Conservation (phyloP, 768 basidiomycete genomes). For the Lactifluus echinatus region DNA sequence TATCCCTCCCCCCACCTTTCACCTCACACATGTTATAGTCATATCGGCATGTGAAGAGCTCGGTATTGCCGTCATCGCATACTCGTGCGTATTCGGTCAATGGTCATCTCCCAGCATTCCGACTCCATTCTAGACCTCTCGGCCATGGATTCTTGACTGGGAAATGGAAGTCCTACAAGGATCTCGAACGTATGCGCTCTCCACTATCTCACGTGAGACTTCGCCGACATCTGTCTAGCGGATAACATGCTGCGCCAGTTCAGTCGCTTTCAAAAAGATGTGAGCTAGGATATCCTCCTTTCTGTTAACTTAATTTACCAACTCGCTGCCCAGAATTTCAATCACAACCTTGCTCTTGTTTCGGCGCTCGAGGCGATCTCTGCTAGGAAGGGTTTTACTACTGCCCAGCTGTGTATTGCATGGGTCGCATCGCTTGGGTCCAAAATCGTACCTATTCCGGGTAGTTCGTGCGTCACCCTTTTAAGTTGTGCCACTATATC, state of each 20-base stretch:
- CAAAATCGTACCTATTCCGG: constrained; percentile 41
- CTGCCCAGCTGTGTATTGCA: constrained; percentile 33
- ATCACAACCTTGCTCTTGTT: constrained; percentile 37
- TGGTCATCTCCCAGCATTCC: neutral
- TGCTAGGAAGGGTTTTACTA: constrained; percentile 33
- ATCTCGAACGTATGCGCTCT: constrained; percentile 22
- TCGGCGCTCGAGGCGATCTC: constrained; percentile 34
- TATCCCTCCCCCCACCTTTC: neutral
- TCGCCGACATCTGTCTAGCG: constrained; percentile 17
- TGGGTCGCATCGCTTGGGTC: constrained; percentile 32
- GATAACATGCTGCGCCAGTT: constrained; percentile 30
- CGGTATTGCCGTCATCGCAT: constrained; percentile 48
- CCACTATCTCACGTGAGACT: neutral
- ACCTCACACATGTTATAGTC: constrained; percentile 26
- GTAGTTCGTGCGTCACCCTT: constrained; percentile 30
- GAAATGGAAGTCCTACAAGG: constrained; percentile 31
- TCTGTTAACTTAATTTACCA: neutral
- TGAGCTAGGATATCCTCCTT: neutral
- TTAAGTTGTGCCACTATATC: neutral
- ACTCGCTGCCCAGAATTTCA: constrained; percentile 27
- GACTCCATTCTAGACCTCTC: constrained; percentile 29
- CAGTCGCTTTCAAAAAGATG: constrained; percentile 34
- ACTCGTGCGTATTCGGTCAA: constrained; percentile 29
- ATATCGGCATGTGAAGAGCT: constrained; percentile 47
- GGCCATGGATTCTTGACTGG: constrained; percentile 49